Percentiles rank a stretch among this genome's conserved stretches.
Evolutionary conservation across 75 land plant species (phyloP).

Genomic region (Sequoia sempervirens): DNA sequence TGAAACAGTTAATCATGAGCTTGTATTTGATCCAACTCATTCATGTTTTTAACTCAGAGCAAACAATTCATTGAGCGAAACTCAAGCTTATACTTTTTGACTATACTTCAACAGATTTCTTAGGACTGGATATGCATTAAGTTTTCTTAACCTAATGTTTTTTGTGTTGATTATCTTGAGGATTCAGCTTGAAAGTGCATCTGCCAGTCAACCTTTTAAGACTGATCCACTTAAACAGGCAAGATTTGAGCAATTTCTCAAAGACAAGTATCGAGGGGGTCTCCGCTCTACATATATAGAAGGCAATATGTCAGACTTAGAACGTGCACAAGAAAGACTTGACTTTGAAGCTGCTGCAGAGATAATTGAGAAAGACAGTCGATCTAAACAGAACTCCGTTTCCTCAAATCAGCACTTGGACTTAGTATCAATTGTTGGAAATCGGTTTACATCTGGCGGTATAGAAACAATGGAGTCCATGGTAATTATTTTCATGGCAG

Average conservation of each 20-base stretch:
- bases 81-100: neutral
- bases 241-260: constrained; percentile 90
- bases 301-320: constrained; percentile 62
- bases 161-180: neutral
- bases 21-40: neutral
- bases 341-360: constrained; percentile 91
- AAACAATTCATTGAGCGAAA: neutral
- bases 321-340: constrained; percentile 87
- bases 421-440: constrained; percentile 14
- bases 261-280: constrained; percentile 89
- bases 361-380: constrained; percentile 37
- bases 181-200: constrained; percentile 23
- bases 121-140: neutral
- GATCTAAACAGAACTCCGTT: constrained; percentile 4
- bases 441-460: constrained; percentile 67
- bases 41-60: neutral
- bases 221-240: constrained; percentile 86
- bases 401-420: constrained; percentile 18
- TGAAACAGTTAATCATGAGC: neutral
- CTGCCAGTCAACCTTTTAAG: constrained; percentile 50
- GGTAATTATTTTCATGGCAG: constrained; percentile 19
- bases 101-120: neutral
- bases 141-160: neutral
- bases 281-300: constrained; percentile 50
- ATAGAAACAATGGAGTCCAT: constrained; percentile 18